A percentile compares a stretch with the other conserved stretches of the same genome.
Evolutionary conservation across 805 yeast genomes (phyloP).

Genomic region (Barnettozyma botsteinii): DNA sequence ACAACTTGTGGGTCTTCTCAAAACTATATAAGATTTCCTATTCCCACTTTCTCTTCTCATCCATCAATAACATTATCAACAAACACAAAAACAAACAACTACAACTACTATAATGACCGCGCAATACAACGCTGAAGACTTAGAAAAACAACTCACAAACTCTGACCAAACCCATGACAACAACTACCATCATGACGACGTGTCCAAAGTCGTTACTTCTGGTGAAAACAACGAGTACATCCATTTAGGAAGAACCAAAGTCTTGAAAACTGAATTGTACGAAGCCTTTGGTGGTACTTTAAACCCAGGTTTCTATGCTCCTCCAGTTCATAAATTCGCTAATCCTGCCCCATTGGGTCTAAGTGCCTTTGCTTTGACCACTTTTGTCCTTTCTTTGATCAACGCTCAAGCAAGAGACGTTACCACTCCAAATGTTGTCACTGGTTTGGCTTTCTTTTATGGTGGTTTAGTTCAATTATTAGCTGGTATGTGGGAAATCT

Average conservation of each 20-base stretch:
- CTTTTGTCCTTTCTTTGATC: conserved; percentile 51
- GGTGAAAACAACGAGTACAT: conserved; percentile 58
- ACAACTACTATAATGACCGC: background rate
- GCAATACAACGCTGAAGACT: conserved; percentile 11
- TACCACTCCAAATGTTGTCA: conserved; percentile 44
- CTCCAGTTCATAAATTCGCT: conserved; percentile 53
- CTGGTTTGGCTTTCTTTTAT: conserved; percentile 54
- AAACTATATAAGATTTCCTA: no score
- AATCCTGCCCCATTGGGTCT: conserved; percentile 66
- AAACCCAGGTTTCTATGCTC: conserved; percentile 61
- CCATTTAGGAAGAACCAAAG: conserved; percentile 67
- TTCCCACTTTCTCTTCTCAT: no score
- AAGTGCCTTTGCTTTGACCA: conserved; percentile 55
- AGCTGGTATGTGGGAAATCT: conserved; percentile 65
- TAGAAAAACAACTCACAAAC: conserved; percentile 18
- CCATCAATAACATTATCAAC: background rate
- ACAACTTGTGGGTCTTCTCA: no score
- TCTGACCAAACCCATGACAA: conserved; percentile 17
- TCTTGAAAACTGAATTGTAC: conserved; percentile 51
- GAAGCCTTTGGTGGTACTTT: conserved; percentile 80
- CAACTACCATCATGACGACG: conserved; percentile 11
- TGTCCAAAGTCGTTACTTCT: conserved; percentile 28
- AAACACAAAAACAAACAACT: background rate
- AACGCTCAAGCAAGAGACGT: conserved; percentile 53
- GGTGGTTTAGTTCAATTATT: conserved; percentile 57